phyloP scores from a whole-genome alignment of 257 asterid species.

The Solanum raphanifolium region DNA sequence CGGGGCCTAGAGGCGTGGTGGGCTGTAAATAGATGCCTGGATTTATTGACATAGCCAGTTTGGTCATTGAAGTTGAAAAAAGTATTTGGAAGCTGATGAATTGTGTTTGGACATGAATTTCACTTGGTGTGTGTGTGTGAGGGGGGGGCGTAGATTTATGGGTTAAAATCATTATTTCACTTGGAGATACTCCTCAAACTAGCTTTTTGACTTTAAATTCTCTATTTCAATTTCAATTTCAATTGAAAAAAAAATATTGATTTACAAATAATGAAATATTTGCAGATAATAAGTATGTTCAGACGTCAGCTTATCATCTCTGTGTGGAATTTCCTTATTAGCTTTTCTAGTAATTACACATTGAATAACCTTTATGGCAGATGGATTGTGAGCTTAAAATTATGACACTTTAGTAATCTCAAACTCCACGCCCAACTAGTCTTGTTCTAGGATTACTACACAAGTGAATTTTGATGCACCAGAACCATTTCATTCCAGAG shows the following conservation, averaged over 20 bases:
- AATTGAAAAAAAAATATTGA: neutral
- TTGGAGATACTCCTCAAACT: neutral
- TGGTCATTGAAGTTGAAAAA: neutral
- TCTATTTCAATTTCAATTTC: neutral
- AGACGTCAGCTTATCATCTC: neutral
- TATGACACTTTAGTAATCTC: neutral
- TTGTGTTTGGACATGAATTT: neutral
- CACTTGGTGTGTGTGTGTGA: neutral
- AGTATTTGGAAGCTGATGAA: neutral
- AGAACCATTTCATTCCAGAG: neutral
- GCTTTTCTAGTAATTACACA: neutral
- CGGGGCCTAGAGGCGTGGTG: neutral
- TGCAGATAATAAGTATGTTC: neutral
- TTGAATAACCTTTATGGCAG: neutral
- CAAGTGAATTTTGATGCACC: neutral
- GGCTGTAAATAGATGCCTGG: neutral
- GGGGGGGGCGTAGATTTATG: neutral
- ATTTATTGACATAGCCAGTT: neutral
- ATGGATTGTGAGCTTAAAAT: neutral
- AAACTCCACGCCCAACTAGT: neutral
- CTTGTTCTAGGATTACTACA: neutral
- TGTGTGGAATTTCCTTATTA: neutral
- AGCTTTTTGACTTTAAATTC: no score
- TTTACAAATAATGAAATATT: neutral
- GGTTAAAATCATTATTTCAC: neutral